Conservation (phyloP, 2,329 filamentous ascomycete genomes). For the Emergomyces orientalis region DNA sequence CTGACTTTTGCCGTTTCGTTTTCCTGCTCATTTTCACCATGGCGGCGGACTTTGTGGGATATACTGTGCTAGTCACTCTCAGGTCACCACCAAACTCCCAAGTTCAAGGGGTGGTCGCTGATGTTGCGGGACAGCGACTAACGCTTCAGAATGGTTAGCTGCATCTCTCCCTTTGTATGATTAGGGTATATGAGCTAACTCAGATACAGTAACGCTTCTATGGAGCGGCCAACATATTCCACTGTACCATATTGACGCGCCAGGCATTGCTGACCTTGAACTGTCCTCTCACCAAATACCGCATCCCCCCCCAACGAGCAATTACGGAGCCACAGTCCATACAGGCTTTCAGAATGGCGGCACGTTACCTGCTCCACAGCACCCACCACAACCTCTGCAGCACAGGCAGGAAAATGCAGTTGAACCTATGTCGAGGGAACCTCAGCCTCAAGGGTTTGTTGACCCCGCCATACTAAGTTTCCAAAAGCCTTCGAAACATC, state of each 20-base stretch:
- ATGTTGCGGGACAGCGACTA: constrained; percentile 60
- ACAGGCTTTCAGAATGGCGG: neutral
- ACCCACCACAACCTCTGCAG: constrained; percentile 11
- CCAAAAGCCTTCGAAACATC: constrained; percentile 30
- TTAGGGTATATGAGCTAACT: constrained; percentile 18
- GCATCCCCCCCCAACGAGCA: constrained; percentile 2
- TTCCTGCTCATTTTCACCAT: constrained; percentile 34
- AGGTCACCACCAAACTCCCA: constrained; percentile 54
- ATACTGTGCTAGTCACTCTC: constrained; percentile 66
- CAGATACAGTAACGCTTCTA: constrained; percentile 39
- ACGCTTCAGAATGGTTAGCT: constrained; percentile 62
- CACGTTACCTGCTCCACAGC: constrained; percentile 1
- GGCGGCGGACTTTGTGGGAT: constrained; percentile 63
- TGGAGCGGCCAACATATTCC: constrained; percentile 45
- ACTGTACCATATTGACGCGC: constrained; percentile 48
- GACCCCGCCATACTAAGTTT: constrained; percentile 77
- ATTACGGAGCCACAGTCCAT: neutral
- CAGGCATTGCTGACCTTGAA: constrained; percentile 51
- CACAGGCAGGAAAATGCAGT: constrained; percentile 12
- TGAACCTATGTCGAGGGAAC: constrained; percentile 16
- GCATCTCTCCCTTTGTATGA: neutral
- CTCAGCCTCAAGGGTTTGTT: constrained; percentile 47
- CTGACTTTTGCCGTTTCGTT: neutral
- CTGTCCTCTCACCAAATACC: constrained; percentile 32
- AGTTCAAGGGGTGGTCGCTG: constrained; percentile 60